phyloP scores from a whole-genome alignment of 805 yeast species.

The Kodamaea laetipori region DNA sequence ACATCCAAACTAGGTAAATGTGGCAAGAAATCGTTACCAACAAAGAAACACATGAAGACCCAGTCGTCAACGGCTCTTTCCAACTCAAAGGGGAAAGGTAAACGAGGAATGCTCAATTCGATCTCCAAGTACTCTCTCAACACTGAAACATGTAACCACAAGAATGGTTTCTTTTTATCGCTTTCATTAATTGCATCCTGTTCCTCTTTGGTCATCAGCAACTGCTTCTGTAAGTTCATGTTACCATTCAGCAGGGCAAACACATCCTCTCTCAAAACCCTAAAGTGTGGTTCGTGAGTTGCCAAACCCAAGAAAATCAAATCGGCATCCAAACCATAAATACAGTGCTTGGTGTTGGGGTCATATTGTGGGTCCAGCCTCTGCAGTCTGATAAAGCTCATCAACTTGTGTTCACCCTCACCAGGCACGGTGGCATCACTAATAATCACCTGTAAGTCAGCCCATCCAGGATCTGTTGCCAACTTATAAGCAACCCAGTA shows the following conservation, averaged over 20 bases:
- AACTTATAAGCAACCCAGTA: constrained; percentile 94
- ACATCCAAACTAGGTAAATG: constrained; percentile 94
- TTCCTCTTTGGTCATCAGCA: constrained; percentile 64
- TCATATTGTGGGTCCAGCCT: constrained; percentile 82
- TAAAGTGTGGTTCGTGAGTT: constrained; percentile 96
- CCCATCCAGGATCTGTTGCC: constrained; percentile 92
- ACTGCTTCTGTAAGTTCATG: constrained; percentile 49
- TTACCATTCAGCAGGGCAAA: constrained; percentile 71
- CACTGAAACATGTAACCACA: constrained; percentile 90
- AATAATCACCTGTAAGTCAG: constrained; percentile 79
- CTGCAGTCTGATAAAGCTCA: constrained; percentile 92
- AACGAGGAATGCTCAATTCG: constrained; percentile 71
- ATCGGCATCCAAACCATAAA: constrained; percentile 97
- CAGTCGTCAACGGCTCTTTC: constrained; percentile 98
- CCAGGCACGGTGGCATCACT: constrained; percentile 98
- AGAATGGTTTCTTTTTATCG: constrained; percentile 74
- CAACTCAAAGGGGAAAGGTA: constrained; percentile 76
- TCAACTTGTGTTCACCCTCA: constrained; percentile 98
- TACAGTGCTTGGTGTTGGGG: constrained; percentile 94
- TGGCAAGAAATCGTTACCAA: constrained; percentile 97
- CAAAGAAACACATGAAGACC: constrained; percentile 98
- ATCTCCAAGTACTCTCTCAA: constrained; percentile 84
- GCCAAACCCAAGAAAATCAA: constrained; percentile 93
- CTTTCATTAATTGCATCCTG: constrained; percentile 40
- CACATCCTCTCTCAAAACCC: constrained; percentile 93